phyloP scores from a whole-genome alignment of 306 rosid species.

The Quercus parvula region DNA sequence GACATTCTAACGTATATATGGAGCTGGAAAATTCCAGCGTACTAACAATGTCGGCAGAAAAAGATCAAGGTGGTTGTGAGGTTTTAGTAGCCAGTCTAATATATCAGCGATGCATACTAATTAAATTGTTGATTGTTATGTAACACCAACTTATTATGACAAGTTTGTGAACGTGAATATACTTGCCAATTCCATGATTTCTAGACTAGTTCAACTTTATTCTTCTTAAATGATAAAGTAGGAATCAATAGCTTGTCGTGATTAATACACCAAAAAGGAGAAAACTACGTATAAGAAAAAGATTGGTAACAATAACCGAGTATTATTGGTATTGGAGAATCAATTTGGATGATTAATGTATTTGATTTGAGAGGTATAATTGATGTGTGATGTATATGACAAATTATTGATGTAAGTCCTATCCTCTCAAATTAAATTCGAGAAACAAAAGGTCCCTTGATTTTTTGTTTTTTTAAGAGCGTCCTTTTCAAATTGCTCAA shows the following conservation, averaged over 20 bases:
- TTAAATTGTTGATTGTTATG: conserved; percentile 15
- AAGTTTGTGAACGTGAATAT: not conserved
- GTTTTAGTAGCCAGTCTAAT: not conserved
- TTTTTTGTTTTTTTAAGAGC: no score
- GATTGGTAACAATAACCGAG: no score
- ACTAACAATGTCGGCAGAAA: not conserved
- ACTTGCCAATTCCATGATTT: not conserved
- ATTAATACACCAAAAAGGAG: not conserved
- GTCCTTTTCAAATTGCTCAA: not conserved
- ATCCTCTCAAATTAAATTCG: no score
- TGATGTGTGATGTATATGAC: no score
- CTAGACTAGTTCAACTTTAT: no score
- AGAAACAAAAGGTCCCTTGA: not conserved
- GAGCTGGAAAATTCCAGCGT: not conserved
- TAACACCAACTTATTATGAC: conserved; percentile 16
- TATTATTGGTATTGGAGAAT: no score
- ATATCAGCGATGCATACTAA: not conserved
- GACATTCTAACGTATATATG: not conserved
- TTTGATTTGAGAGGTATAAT: no score
- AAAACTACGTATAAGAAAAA: not conserved
- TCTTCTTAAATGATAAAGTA: no score
- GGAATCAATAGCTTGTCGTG: not conserved
- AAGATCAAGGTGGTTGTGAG: not conserved
- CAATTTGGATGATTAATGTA: no score
- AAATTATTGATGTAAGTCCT: no score